Percentiles rank a stretch among this genome's conserved stretches.
phyloP scores from a whole-genome alignment of 352 stramenopile genomes.

The Globisporangium megalacanthum region DNA sequence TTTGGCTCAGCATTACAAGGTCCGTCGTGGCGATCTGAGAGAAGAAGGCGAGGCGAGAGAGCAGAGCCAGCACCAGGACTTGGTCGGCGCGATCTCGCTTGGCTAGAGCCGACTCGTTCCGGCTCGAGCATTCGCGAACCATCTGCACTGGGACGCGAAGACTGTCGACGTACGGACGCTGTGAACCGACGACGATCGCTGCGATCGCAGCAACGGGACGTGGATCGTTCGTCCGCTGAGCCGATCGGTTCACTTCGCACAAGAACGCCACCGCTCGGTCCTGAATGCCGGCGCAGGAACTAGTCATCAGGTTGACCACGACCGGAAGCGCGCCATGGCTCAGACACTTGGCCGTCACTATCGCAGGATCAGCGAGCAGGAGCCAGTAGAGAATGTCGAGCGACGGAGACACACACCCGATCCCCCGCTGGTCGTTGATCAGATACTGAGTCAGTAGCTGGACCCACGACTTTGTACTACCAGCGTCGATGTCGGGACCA shows the following conservation, averaged over 20 bases:
- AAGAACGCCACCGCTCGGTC: neutral
- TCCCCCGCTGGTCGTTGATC: neutral
- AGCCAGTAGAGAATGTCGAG: constrained; percentile 4
- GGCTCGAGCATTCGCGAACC: neutral
- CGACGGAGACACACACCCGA: neutral
- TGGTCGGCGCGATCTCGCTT: neutral
- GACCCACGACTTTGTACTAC: no score
- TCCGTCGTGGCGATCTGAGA: neutral
- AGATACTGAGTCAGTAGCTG: neutral
- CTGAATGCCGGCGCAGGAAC: neutral
- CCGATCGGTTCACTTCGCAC: no score
- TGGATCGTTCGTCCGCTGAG: neutral
- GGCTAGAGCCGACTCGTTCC: no score
- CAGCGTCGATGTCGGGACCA: no score
- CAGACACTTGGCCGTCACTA: neutral
- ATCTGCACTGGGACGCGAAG: neutral
- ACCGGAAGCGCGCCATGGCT: neutral
- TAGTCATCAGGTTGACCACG: constrained; percentile 1
- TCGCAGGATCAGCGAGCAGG: neutral
- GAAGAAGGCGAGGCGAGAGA: constrained; percentile 2
- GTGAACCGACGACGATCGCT: neutral
- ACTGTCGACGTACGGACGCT: constrained; percentile 2
- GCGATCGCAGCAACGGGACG: neutral
- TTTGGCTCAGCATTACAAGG: neutral
- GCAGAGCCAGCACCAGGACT: neutral